A percentile compares a stretch with the other conserved stretches of the same genome.
Evolutionary conservation across 2,329 filamentous ascomycete genomes (phyloP).

Genomic region (Aspergillus ochraceus): DNA sequence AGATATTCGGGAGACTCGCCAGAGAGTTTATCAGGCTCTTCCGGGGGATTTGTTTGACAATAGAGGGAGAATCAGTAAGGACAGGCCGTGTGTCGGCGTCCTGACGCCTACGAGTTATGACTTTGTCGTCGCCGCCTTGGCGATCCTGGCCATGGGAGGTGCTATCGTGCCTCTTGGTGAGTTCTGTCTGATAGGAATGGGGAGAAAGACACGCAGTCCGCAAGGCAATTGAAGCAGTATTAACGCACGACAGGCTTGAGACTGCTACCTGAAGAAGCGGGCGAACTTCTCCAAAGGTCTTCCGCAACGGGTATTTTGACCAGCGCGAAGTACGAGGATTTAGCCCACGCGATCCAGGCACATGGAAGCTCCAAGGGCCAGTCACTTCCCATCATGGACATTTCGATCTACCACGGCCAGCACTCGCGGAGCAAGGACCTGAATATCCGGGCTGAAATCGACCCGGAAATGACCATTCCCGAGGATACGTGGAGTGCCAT

Average conservation of each 20-base stretch:
- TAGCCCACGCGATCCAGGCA: not conserved
- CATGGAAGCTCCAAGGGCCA: not conserved
- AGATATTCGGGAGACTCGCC: not conserved
- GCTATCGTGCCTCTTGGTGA: not conserved
- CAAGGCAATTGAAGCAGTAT: not conserved
- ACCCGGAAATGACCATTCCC: not conserved
- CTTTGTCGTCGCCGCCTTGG: not conserved
- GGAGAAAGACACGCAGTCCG: not conserved
- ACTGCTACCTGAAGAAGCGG: not conserved
- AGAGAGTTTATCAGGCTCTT: not conserved
- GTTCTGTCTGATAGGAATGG: not conserved
- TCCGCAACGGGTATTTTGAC: not conserved
- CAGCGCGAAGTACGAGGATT: not conserved
- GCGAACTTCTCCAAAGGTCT: not conserved
- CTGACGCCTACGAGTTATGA: not conserved
- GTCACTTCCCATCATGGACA: not conserved
- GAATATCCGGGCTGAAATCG: not conserved
- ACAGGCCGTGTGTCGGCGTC: not conserved
- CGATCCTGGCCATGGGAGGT: not conserved
- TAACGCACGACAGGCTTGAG: not conserved
- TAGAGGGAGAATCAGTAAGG: not conserved
- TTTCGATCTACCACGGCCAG: not conserved
- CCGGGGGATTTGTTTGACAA: not conserved
- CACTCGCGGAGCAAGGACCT: not conserved
- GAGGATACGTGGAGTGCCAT: not conserved